Conservation (phyloP, 805 yeast genomes). For the Spathaspora girioi region DNA sequence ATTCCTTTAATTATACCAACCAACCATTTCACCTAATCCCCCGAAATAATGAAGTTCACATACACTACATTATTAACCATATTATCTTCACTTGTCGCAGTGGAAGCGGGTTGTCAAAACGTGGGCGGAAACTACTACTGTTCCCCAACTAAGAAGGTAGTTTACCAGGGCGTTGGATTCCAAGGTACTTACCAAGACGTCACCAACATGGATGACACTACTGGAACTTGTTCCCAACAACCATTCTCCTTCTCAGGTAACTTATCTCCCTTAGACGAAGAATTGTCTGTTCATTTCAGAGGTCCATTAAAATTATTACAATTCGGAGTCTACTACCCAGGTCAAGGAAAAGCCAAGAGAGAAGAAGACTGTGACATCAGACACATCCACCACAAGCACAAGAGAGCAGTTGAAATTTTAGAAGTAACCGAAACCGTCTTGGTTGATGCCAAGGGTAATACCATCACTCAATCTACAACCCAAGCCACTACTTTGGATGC, state of each 20-base stretch:
- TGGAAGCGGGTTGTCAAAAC: constrained; percentile 36
- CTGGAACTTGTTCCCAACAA: constrained; percentile 69
- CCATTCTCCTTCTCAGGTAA: constrained; percentile 61
- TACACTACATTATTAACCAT: constrained; percentile 19
- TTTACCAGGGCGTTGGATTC: constrained; percentile 72
- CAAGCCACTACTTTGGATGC: constrained; percentile 11
- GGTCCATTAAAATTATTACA: constrained; percentile 79
- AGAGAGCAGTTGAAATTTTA: constrained; percentile 61
- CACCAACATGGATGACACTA: constrained; percentile 65
- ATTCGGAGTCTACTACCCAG: constrained; percentile 86
- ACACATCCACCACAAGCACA: constrained; percentile 46
- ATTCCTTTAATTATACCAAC: constrained; percentile 1
- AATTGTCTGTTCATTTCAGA: constrained; percentile 83
- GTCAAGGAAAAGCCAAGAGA: constrained; percentile 42
- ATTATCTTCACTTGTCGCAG: constrained; percentile 17
- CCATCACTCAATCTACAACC: constrained; percentile 16
- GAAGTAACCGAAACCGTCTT: constrained; percentile 77
- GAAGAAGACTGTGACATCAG: constrained; percentile 45
- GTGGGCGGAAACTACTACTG: constrained; percentile 84
- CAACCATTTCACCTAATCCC: neutral
- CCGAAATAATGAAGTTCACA: constrained; percentile 19
- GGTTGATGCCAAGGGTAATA: constrained; percentile 58
- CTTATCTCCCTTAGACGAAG: constrained; percentile 80
- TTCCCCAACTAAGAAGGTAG: constrained; percentile 60
- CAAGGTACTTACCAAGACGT: constrained; percentile 82